These are phyloP conservation scores for Galerina sulciceps DNA, from an alignment of 768 basidiomycete genomes.

Conservation along the genomic window DNA sequence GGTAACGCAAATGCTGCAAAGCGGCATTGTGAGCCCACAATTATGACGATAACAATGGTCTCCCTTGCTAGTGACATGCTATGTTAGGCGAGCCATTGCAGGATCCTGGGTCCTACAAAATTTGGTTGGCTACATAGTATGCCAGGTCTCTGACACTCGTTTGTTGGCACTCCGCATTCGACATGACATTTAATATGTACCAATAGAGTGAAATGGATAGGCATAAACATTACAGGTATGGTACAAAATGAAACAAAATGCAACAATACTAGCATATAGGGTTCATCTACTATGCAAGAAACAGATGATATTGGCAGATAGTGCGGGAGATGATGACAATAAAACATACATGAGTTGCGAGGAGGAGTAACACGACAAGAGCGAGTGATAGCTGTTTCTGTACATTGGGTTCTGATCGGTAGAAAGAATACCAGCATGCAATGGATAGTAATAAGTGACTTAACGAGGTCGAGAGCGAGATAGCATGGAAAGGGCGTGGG, in stretches of 20 bases:
- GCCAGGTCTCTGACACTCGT: too few species aligned
- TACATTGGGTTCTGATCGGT: too few species aligned
- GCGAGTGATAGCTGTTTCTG: neutral
- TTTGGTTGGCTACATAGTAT: too few species aligned
- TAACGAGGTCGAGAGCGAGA: slow-evolving; percentile 18
- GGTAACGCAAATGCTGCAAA: slow-evolving; percentile 54
- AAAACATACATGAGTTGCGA: neutral
- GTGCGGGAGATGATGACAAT: neutral
- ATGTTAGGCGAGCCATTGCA: neutral
- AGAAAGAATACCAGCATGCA: neutral
- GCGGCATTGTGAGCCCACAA: slow-evolving; percentile 59
- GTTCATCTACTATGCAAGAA: too few species aligned
- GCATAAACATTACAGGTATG: too few species aligned
- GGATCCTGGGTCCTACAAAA: too few species aligned
- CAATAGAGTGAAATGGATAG: too few species aligned
- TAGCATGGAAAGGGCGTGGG: slow-evolving; percentile 25
- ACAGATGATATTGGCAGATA: too few species aligned
- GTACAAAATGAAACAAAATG: too few species aligned
- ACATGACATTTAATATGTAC: too few species aligned
- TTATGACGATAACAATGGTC: slow-evolving; percentile 35
- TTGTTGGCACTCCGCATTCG: too few species aligned
- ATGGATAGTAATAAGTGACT: slow-evolving; percentile 7
- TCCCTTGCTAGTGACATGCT: slow-evolving; percentile 18
- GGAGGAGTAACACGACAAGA: neutral
- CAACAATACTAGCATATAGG: too few species aligned